A percentile compares a stretch with the other conserved stretches of the same genome.
These are phyloP conservation scores for Talaromyces islandicus DNA, from an alignment of 2,329 filamentous ascomycete genomes.

Conservation along the genomic window DNA sequence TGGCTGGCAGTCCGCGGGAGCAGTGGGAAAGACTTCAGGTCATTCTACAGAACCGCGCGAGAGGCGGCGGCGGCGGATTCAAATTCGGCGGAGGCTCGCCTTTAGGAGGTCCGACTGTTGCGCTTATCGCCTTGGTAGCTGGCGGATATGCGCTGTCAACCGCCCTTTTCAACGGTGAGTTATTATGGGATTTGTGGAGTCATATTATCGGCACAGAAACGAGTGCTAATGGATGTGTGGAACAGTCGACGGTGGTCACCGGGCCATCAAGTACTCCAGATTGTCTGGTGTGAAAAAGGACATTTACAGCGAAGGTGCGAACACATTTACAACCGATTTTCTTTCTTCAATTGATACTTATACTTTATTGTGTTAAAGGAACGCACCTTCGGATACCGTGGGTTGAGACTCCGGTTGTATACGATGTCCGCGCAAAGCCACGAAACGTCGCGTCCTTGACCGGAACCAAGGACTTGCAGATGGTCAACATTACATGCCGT, in stretches of 20 bases:
- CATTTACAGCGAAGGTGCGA: conserved; percentile 85
- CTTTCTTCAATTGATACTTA: not conserved
- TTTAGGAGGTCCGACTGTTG: conserved; percentile 47
- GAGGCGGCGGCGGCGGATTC: conserved; percentile 46
- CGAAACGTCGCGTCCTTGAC: conserved; percentile 95
- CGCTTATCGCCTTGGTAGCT: conserved; percentile 47
- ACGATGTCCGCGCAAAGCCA: conserved; percentile 96
- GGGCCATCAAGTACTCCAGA: conserved; percentile 96
- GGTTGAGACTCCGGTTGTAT: conserved; percentile 94
- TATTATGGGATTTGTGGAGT: not conserved
- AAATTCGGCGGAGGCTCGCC: conserved; percentile 48
- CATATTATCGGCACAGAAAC: not conserved
- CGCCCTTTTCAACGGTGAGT: conserved; percentile 61
- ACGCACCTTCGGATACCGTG: conserved; percentile 92
- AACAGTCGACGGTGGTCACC: conserved; percentile 90
- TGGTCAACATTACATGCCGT: conserved; percentile 99
- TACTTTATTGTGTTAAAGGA: conserved; percentile 45
- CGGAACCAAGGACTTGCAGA: conserved; percentile 97
- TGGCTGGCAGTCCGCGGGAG: conserved; percentile 56
- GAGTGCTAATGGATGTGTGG: not conserved
- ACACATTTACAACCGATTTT: not conserved
- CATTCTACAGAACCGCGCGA: conserved; percentile 50
- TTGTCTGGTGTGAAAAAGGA: conserved; percentile 90
- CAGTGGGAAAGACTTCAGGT: conserved; percentile 61
- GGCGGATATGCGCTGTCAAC: conserved; percentile 43